Percentiles rank a stretch among this genome's conserved stretches.
phyloP scores from a whole-genome alignment of 805 yeast species.

The Alloascoidea africana region DNA sequence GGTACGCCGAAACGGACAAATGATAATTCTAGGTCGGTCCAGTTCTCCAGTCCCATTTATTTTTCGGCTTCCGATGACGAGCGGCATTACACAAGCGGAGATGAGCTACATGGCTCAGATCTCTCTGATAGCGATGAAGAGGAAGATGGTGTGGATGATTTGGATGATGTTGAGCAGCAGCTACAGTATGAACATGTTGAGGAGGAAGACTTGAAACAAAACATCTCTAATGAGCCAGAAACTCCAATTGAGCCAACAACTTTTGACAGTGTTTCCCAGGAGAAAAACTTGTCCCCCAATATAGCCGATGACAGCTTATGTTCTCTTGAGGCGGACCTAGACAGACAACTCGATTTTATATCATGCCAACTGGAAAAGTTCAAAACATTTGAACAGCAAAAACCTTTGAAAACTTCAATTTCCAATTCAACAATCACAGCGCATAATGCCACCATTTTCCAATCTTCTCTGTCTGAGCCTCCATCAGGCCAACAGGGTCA shows the following conservation, averaged over 20 bases:
- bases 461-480: no score
- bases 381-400: neutral
- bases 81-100: no score
- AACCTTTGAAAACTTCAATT: neutral
- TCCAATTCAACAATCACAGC: neutral
- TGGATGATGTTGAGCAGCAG: neutral
- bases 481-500: no score
- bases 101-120: no score
- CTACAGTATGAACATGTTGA: neutral
- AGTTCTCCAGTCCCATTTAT: neutral
- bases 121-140: no score
- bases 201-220: neutral
- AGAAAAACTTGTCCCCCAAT: neutral
- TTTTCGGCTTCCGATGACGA: constrained; percentile 1
- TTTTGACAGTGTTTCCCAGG: neutral
- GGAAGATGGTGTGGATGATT: neutral
- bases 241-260: neutral
- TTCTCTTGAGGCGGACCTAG: neutral
- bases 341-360: neutral
- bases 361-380: neutral
- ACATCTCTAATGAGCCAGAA: no score
- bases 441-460: neutral
- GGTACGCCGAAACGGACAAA: neutral
- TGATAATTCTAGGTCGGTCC: neutral
- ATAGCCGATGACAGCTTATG: neutral